Evolutionary conservation across 1,139 yeast species (phyloP).

Genomic region (Protomyces inouyei): DNA sequence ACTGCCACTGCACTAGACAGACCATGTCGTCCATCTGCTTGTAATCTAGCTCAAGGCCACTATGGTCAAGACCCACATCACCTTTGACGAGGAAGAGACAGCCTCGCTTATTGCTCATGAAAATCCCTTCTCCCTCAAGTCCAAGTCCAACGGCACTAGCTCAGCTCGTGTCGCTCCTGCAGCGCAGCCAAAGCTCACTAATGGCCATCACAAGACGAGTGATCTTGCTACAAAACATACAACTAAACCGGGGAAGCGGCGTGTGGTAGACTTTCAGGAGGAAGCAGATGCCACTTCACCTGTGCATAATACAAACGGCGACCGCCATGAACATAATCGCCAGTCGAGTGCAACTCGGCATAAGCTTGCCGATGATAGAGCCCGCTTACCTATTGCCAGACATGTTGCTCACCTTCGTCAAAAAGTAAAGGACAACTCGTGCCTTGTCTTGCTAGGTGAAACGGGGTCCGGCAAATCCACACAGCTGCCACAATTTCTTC

Average conservation of each 20-base stretch:
- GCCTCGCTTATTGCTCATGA: background rate
- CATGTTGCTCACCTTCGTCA: conserved; percentile 61
- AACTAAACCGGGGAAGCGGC: background rate
- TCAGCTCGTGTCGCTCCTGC: background rate
- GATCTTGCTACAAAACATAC: background rate
- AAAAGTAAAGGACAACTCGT: conserved; percentile 54
- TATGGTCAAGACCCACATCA: conserved; percentile 24
- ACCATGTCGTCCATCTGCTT: background rate
- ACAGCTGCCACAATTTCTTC: conserved; percentile 78
- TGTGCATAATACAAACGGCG: background rate
- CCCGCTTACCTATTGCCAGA: conserved; percentile 34
- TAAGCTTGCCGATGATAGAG: conserved; percentile 20
- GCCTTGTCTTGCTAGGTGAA: conserved; percentile 84
- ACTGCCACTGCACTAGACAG: background rate
- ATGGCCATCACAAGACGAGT: background rate
- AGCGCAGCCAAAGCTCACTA: no score
- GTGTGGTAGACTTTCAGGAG: background rate
- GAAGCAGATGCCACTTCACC: background rate
- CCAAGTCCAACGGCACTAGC: background rate
- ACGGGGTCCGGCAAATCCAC: conserved; percentile 98
- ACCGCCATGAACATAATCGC: background rate
- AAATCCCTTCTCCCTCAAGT: conserved; percentile 3
- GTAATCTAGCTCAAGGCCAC: background rate
- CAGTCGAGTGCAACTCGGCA: conserved; percentile 8
- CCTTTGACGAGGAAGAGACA: conserved; percentile 11